Evolutionary conservation across 169 alveolate species (phyloP).

Genomic region (Plasmodium yoelii): DNA sequence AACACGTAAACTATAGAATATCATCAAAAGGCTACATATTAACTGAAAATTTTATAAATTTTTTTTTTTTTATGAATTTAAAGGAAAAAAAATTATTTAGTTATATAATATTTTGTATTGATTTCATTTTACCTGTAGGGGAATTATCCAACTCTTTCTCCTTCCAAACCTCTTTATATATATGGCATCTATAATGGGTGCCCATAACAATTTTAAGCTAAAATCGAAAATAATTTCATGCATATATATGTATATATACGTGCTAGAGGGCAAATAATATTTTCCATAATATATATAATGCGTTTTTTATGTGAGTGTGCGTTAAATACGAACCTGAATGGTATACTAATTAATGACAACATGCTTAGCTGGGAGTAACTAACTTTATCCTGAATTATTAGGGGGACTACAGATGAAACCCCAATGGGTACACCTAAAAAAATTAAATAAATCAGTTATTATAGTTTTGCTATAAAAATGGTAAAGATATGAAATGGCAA

Average conservation of each 20-base stretch:
- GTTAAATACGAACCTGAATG: constrained; percentile 79
- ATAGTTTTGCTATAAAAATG: neutral
- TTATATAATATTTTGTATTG: neutral
- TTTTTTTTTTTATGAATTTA: no score
- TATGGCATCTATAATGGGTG: constrained; percentile 93
- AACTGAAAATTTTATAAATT: constrained; percentile 53
- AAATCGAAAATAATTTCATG: constrained; percentile 12
- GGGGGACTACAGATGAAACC: constrained; percentile 85
- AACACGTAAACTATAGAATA: constrained; percentile 75
- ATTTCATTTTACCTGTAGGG: constrained; percentile 81
- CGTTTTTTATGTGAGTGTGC: no score
- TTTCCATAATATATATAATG: no score
- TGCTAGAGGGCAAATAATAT: neutral
- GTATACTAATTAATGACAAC: constrained; percentile 82
- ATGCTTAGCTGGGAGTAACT: constrained; percentile 86
- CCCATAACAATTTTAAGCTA: constrained; percentile 94
- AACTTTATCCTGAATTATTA: constrained; percentile 86
- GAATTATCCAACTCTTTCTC: constrained; percentile 95
- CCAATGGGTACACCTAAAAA: constrained; percentile 91
- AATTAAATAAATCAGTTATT: neutral
- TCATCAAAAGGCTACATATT: constrained; percentile 76
- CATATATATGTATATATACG: no score
- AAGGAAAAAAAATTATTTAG: neutral
- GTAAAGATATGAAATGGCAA: neutral
- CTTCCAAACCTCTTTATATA: constrained; percentile 89